A percentile compares a stretch with the other conserved stretches of the same genome.
Conservation (phyloP, 345 rosid genomes). For the Capsella bursapastoris region DNA sequence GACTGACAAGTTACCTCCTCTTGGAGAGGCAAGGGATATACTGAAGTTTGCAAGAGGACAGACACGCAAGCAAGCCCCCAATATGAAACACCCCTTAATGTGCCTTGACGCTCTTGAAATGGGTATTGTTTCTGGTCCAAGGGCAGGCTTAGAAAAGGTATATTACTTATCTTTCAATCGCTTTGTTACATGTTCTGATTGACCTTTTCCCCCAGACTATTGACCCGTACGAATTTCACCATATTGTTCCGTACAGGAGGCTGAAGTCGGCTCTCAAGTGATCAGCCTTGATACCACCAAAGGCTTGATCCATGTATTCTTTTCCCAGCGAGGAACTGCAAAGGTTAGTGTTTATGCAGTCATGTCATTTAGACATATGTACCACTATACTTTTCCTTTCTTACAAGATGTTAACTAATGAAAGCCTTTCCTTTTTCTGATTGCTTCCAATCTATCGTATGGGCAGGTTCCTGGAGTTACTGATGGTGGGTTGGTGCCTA, state of each 20-base stretch:
- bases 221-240: conserved; percentile 6
- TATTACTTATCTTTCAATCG: conserved; percentile 5
- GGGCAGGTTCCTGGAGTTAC: conserved; percentile 88
- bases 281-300: conserved; percentile 68
- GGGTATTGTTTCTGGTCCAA: conserved; percentile 84
- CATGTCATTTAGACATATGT: conserved; percentile 20
- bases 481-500: conserved; percentile 74
- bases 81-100: conserved; percentile 80
- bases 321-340: conserved; percentile 83
- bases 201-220: conserved; percentile 1
- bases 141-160: conserved; percentile 89
- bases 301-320: conserved; percentile 88
- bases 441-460: conserved; percentile 23
- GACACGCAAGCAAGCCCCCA: conserved; percentile 76
- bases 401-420: conserved; percentile 9
- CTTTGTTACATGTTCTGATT: conserved; percentile 8
- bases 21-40: conserved; percentile 90
- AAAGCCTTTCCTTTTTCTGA: not conserved
- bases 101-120: conserved; percentile 85
- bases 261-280: conserved; percentile 65
- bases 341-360: conserved; percentile 57
- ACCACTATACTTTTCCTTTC: not conserved
- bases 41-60: conserved; percentile 81
- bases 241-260: conserved; percentile 63
- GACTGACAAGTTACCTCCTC: conserved; percentile 83